These are phyloP conservation scores for Haematococcus sp. DNA, from an alignment of 139 green algal species.

Conservation along the genomic window DNA sequence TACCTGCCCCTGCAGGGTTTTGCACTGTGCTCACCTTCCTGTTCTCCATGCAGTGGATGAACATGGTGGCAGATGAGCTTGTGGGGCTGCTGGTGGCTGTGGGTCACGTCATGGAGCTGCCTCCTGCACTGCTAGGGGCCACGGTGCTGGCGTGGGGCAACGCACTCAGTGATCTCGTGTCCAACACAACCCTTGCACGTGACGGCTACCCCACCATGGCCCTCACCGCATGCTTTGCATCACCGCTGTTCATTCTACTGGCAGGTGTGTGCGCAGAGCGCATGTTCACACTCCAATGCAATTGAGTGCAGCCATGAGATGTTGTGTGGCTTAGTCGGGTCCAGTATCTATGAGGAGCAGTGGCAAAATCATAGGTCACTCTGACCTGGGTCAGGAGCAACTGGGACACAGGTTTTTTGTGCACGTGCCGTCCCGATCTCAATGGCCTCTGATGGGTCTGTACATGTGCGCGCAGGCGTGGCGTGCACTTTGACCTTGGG, in stretches of 20 bases:
- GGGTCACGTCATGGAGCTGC: conserved; percentile 7
- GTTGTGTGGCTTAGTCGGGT: no score
- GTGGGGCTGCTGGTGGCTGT: conserved; percentile 9
- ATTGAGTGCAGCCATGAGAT: no score
- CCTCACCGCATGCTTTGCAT: conserved; percentile 60
- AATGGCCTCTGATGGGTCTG: no score
- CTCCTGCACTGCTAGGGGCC: conserved; percentile 18
- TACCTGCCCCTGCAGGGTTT: conserved; percentile 24
- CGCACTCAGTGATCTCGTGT: conserved; percentile 48
- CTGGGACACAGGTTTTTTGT: no score
- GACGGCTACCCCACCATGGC: conserved; percentile 51
- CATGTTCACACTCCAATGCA: no score
- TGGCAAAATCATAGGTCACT: no score
- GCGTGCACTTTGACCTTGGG: conserved; percentile 14
- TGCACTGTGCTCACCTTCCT: conserved; percentile 40
- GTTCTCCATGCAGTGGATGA: conserved; percentile 42
- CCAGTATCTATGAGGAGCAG: no score
- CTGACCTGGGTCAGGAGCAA: no score
- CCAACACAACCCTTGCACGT: conserved; percentile 50
- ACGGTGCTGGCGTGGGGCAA: conserved; percentile 62
- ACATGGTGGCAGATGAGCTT: conserved; percentile 8
- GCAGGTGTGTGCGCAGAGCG: conserved; percentile 12
- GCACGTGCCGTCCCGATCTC: no score
- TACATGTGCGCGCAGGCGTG: conserved; percentile 7
- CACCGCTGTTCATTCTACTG: conserved; percentile 14